Conservation (phyloP, 2,329 filamentous ascomycete genomes). For the Stemphylium beticola region DNA sequence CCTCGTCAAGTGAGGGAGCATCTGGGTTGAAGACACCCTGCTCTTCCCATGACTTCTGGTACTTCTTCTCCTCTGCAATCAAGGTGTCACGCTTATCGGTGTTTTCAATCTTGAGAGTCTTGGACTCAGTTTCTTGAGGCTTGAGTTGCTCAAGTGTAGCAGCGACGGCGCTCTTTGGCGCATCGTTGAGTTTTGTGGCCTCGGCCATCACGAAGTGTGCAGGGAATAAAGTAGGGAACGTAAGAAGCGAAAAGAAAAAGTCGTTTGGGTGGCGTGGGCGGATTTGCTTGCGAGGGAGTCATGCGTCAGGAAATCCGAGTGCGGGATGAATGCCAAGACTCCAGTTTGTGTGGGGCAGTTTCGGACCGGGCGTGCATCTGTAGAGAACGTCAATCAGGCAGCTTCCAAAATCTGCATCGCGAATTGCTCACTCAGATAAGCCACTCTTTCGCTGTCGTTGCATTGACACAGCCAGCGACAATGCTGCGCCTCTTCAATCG, state of each 20-base stretch:
- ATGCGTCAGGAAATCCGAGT: constrained; percentile 1
- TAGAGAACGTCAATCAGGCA: constrained; percentile 24
- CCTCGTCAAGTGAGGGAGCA: constrained; percentile 79
- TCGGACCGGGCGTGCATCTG: constrained; percentile 3
- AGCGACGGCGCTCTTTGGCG: constrained; percentile 54
- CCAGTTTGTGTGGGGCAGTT: background rate
- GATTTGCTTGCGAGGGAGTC: constrained; percentile 1
- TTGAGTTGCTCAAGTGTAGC: constrained; percentile 62
- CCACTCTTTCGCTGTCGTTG: constrained; percentile 1
- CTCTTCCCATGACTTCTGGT: constrained; percentile 84
- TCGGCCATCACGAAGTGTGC: constrained; percentile 37
- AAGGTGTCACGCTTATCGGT: constrained; percentile 88
- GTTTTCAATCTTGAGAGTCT: constrained; percentile 71
- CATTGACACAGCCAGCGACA: constrained; percentile 9
- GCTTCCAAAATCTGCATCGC: constrained; percentile 10
- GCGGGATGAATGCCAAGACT: constrained; percentile 4
- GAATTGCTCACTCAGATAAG: constrained; percentile 2
- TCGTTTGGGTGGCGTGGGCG: constrained; percentile 4
- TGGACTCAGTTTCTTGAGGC: constrained; percentile 61
- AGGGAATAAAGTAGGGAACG: constrained; percentile 15
- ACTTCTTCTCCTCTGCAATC: constrained; percentile 86
- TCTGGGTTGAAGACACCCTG: constrained; percentile 81
- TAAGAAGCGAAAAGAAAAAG: constrained; percentile 18
- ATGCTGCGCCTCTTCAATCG: constrained; percentile 54
- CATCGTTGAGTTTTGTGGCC: constrained; percentile 33